Conservation (phyloP, 805 yeast genomes). For the Naumovozyma dairenensis region DNA sequence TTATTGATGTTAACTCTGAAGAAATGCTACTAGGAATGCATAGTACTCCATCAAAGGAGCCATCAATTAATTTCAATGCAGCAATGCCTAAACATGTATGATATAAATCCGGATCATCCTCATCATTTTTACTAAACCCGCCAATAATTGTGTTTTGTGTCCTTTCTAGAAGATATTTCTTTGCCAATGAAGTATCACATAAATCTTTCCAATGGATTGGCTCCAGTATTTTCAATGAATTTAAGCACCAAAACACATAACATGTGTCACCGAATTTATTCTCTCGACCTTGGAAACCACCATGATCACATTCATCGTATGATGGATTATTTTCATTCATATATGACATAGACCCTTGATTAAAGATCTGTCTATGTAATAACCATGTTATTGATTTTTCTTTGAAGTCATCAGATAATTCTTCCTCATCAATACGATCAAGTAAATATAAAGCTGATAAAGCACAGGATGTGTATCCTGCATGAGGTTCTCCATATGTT, state of each 20-base stretch:
- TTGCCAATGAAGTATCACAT: slow-evolving; percentile 21
- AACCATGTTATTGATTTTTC: slow-evolving; percentile 46
- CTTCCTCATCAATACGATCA: slow-evolving; percentile 19
- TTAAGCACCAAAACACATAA: slow-evolving; percentile 77
- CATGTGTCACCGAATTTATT: slow-evolving; percentile 82
- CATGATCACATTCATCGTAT: slow-evolving; percentile 43
- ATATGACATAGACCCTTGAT: slow-evolving; percentile 12
- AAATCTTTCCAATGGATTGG: slow-evolving; percentile 9
- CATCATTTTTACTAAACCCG: slow-evolving; percentile 66
- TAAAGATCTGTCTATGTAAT: slow-evolving; percentile 45
- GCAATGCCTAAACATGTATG: slow-evolving; percentile 59
- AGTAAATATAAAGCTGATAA: slow-evolving; percentile 47
- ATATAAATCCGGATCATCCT: slow-evolving; percentile 57
- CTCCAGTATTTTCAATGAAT: slow-evolving; percentile 40
- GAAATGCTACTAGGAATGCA: slow-evolving; percentile 17
- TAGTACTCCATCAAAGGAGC: slow-evolving; percentile 21
- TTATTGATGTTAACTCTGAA: background rate
- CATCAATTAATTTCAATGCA: slow-evolving; percentile 34
- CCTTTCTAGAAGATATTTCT: slow-evolving; percentile 36
- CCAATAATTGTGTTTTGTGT: slow-evolving; percentile 62
- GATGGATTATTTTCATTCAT: slow-evolving; percentile 26
- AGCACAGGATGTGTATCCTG: slow-evolving; percentile 83
- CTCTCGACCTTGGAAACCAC: slow-evolving; percentile 82
- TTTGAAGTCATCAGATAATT: slow-evolving; percentile 20
- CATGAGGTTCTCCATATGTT: slow-evolving; percentile 57